Percentiles rank a stretch among this genome's conserved stretches.
Evolutionary conservation across 306 rosid species (phyloP).

Genomic region (Trifolium pratense): DNA sequence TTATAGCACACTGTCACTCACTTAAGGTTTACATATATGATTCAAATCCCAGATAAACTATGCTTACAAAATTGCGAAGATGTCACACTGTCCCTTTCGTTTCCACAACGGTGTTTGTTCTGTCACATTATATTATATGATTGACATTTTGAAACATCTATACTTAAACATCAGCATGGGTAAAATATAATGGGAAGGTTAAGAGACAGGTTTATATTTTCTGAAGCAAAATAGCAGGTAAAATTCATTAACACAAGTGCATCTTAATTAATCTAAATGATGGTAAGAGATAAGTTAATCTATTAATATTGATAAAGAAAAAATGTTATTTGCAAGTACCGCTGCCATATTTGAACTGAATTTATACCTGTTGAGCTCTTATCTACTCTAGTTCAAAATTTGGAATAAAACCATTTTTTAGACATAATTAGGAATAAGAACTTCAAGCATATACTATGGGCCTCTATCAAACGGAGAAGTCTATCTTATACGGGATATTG

Average conservation of each 20-base stretch:
- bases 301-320: constrained; percentile 10
- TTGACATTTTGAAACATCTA: constrained; percentile 16
- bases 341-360: not conserved
- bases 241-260: not conserved
- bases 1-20: not conserved
- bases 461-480: constrained; percentile 13
- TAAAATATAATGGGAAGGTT: too few species aligned
- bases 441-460: not conserved
- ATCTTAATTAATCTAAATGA: constrained; percentile 11
- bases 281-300: not conserved
- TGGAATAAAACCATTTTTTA: not conserved
- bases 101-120: not conserved
- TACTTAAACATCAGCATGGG: too few species aligned
- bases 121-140: not conserved
- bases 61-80: not conserved
- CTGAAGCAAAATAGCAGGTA: not conserved
- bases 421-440: constrained; percentile 6
- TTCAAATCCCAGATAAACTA: not conserved
- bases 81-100: not conserved
- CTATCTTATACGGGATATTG: constrained; percentile 11
- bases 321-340: not conserved
- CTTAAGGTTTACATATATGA: constrained; percentile 7
- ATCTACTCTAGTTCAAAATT: constrained; percentile 18
- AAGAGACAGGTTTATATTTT: not conserved
- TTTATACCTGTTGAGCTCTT: not conserved